Conservation (phyloP, 2,329 filamentous ascomycete genomes). For the Whalleya microplaca region DNA sequence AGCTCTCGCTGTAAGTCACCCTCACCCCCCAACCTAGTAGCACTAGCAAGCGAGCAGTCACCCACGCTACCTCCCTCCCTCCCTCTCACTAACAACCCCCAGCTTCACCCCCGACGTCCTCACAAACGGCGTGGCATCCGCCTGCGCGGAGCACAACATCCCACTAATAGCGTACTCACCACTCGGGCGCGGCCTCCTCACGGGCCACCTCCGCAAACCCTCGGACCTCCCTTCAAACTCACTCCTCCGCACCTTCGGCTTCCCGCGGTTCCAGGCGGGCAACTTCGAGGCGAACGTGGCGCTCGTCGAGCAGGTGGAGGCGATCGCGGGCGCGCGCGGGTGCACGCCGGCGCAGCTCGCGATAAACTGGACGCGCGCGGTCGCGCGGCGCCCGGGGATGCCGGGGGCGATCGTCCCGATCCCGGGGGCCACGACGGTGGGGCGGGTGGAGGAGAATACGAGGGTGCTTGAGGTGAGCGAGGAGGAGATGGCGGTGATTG, state of each 20-base stretch:
- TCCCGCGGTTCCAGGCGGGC: conserved; percentile 65
- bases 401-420: conserved; percentile 67
- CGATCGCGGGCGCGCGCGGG: conserved; percentile 63
- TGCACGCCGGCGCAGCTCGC: conserved; percentile 67
- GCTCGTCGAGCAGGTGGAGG: conserved; percentile 61
- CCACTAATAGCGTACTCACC: conserved; percentile 75
- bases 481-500: too few relatives aligned
- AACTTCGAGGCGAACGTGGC: conserved; percentile 67
- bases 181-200: conserved; percentile 62
- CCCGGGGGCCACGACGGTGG: conserved; percentile 62
- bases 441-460: too few relatives aligned
- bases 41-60: conserved; percentile 19
- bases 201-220: conserved; percentile 57
- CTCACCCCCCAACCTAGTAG: background rate
- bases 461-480: too few relatives aligned
- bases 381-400: conserved; percentile 52
- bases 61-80: too few relatives aligned
- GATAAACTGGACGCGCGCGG: conserved; percentile 62
- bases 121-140: conserved; percentile 39
- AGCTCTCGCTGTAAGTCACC: conserved; percentile 42
- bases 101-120: conserved; percentile 34
- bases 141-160: conserved; percentile 66
- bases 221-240: too few relatives aligned
- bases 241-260: conserved; percentile 45
- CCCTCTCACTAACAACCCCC: too few relatives aligned